Conservation (phyloP, 495 filamentous ascomycete species). For the Daldinia vernicosa region DNA sequence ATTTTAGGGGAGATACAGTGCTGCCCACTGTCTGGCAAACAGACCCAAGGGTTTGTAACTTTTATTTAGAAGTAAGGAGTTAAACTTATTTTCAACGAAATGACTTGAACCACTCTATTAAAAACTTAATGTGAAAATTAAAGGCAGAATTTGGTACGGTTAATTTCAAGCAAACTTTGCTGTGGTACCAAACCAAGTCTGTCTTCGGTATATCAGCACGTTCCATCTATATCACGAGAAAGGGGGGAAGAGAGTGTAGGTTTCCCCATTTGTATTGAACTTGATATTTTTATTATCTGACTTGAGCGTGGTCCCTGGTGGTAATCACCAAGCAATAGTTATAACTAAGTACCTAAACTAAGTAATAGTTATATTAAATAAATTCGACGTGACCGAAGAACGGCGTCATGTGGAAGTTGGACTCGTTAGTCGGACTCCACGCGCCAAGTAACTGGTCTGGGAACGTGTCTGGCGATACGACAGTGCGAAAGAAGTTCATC, state of each 20-base stretch:
- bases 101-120: neutral
- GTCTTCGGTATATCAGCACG: neutral
- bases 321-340: neutral
- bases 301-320: neutral
- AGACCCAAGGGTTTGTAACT: neutral
- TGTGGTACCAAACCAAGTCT: neutral
- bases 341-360: too few relatives aligned
- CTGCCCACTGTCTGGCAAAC: neutral
- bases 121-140: neutral
- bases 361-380: slow-evolving; percentile 26
- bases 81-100: neutral
- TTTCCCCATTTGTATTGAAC: neutral
- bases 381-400: slow-evolving; percentile 47
- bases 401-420: slow-evolving; percentile 49
- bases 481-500: slow-evolving; percentile 50
- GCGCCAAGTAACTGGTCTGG: slow-evolving; percentile 46
- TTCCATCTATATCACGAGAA: neutral
- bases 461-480: slow-evolving; percentile 44
- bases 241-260: neutral
- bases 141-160: neutral
- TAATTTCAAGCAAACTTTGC: neutral
- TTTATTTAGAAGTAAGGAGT: neutral
- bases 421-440: slow-evolving; percentile 45
- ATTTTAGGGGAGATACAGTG: neutral
- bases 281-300: neutral